A percentile compares a stretch with the other conserved stretches of the same genome.
Evolutionary conservation across 106 monocot species (phyloP).

Genomic region (Chionographis japonica): DNA sequence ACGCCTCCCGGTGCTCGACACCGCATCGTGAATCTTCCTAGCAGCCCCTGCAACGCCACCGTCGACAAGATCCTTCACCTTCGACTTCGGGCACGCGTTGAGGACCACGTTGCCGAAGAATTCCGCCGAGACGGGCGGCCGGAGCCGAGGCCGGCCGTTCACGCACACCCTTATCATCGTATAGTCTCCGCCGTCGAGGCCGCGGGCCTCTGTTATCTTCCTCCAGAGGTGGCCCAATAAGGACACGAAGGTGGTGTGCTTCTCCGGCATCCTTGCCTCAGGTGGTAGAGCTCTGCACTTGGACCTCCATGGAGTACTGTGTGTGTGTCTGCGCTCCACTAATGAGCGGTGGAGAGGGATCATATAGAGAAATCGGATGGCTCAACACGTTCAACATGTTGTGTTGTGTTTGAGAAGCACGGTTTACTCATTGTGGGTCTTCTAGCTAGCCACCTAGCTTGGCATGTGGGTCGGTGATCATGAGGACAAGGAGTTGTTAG

Average conservation of each 20-base stretch:
- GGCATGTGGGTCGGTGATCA: no score
- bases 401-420: no score
- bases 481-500: no score
- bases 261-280: background rate
- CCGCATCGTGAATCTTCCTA: constrained; percentile 25
- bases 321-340: background rate
- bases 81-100: constrained; percentile 28
- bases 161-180: constrained; percentile 46
- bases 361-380: no score
- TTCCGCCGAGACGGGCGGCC: constrained; percentile 24
- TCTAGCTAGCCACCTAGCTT: no score
- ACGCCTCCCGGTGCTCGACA: constrained; percentile 20
- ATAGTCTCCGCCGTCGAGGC: constrained; percentile 7
- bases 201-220: constrained; percentile 37
- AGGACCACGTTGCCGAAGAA: constrained; percentile 74
- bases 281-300: constrained; percentile 1
- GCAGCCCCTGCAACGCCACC: constrained; percentile 6
- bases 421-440: no score
- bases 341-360: no score
- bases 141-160: constrained; percentile 40
- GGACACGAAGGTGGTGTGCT: constrained; percentile 51
- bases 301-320: constrained; percentile 1
- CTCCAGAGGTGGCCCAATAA: constrained; percentile 63
- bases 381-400: no score
- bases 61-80: constrained; percentile 14